Evolutionary conservation across 169 alveolate genomes (phyloP).

Genomic region (Eimeria mitis): DNA sequence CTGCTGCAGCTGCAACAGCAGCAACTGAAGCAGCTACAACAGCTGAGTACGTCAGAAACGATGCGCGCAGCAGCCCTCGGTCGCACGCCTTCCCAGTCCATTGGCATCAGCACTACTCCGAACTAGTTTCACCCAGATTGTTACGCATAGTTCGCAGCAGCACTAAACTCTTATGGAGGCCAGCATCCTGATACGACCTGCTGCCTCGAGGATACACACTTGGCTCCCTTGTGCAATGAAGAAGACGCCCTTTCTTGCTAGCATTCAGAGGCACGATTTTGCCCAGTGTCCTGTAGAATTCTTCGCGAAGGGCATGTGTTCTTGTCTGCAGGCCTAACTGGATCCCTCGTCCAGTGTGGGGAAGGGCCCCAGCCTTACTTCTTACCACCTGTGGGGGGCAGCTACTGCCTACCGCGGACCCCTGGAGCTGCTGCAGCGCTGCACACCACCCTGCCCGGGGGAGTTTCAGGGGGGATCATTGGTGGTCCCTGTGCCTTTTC

Average conservation of each 20-base stretch:
- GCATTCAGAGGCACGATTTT: background rate
- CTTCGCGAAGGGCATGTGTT: background rate
- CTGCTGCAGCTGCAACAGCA: constrained; percentile 35
- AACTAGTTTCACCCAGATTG: background rate
- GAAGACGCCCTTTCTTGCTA: background rate
- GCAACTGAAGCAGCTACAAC: constrained; percentile 53
- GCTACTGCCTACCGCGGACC: constrained; percentile 47
- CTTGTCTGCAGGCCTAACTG: constrained; percentile 23
- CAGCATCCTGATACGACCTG: background rate
- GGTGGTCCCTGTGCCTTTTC: constrained; percentile 16
- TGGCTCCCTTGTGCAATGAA: background rate
- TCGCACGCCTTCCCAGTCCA: background rate
- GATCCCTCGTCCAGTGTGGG: constrained; percentile 21
- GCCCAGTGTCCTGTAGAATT: background rate
- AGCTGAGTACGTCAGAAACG: constrained; percentile 9
- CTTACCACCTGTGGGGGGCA: constrained; percentile 6
- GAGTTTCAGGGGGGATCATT: constrained; percentile 3
- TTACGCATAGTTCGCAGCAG: background rate
- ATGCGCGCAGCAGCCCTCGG: background rate
- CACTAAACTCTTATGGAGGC: background rate
- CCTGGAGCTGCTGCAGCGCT: constrained; percentile 28
- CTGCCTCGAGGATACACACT: background rate
- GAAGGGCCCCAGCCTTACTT: constrained; percentile 40
- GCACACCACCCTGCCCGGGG: constrained; percentile 42
- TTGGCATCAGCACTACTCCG: background rate